Percentiles rank a stretch among this genome's conserved stretches.
These are phyloP conservation scores for Seminavis robusta DNA, from an alignment of 108 stramenopile species.

Conservation along the genomic window DNA sequence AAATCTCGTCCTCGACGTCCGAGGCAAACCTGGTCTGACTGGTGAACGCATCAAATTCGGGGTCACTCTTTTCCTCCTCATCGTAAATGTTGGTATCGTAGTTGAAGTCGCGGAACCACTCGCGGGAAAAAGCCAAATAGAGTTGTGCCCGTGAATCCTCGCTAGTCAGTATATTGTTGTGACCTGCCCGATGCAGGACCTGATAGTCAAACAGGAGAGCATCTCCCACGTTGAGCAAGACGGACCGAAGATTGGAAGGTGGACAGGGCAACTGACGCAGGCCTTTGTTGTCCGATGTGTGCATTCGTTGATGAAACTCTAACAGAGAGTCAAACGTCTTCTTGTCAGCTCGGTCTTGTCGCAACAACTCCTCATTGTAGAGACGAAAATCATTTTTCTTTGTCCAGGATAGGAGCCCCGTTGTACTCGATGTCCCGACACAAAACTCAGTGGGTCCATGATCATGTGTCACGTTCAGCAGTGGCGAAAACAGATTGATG, in stretches of 20 bases:
- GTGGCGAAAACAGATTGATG: constrained; percentile 21
- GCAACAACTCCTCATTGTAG: too few relatives aligned
- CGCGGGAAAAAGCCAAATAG: background rate
- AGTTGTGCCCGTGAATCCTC: constrained; percentile 3
- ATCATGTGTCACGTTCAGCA: constrained; percentile 11
- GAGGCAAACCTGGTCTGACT: constrained; percentile 4
- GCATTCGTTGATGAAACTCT: too few relatives aligned
- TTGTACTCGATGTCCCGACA: too few relatives aligned
- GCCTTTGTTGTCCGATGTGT: too few relatives aligned
- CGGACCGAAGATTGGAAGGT: background rate
- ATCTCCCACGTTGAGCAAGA: constrained; percentile 20
- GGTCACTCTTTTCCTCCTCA: constrained; percentile 1
- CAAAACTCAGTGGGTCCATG: constrained; percentile 40
- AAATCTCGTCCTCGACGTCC: background rate
- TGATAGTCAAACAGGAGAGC: constrained; percentile 25
- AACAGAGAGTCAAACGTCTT: too few relatives aligned
- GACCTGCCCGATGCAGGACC: constrained; percentile 17
- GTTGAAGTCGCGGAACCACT: constrained; percentile 19
- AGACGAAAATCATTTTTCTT: too few relatives aligned
- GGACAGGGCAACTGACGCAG: constrained; percentile 16
- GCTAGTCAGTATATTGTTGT: too few relatives aligned
- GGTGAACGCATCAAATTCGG: constrained; percentile 1
- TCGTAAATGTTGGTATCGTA: constrained; percentile 5
- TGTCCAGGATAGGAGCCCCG: too few relatives aligned
- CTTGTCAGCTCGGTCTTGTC: too few relatives aligned